Evolutionary conservation across 1,139 yeast genomes (phyloP).

Genomic region (Zygosaccharomyces sapae): DNA sequence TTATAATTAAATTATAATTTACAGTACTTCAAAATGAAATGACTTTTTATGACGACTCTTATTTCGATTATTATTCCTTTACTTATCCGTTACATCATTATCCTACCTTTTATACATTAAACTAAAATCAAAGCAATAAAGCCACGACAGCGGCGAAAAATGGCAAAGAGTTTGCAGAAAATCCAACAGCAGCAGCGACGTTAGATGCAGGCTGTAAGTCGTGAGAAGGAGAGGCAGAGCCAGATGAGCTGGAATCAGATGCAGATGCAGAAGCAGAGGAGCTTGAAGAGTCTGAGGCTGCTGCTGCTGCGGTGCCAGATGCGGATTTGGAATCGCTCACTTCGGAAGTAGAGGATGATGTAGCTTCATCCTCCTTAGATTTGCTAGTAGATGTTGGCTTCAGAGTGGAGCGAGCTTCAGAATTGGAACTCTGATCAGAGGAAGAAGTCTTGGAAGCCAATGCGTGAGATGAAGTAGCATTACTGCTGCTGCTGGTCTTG

Average conservation of each 20-base stretch:
- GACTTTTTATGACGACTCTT: not conserved
- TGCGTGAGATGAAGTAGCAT: constrained; percentile 15
- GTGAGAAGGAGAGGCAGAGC: constrained; percentile 11
- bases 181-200: constrained; percentile 3
- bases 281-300: constrained; percentile 14
- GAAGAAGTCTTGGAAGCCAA: constrained; percentile 11
- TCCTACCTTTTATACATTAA: constrained; percentile 3
- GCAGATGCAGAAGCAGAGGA: constrained; percentile 10
- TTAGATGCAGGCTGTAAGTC: constrained; percentile 15
- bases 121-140: constrained; percentile 2
- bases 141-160: constrained; percentile 4
- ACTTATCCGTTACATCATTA: constrained; percentile 2
- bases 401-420: constrained; percentile 6
- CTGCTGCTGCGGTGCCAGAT: constrained; percentile 5
- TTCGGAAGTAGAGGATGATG: constrained; percentile 4
- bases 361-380: not conserved
- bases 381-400: constrained; percentile 5
- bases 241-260: constrained; percentile 13
- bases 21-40: no score
- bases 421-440: constrained; percentile 10
- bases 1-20: no score
- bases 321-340: constrained; percentile 5
- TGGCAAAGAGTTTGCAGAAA: constrained; percentile 1
- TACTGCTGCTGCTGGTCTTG: constrained; percentile 9
- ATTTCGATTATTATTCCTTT: not conserved